Evolutionary conservation across 2,329 filamentous ascomycete species (phyloP).

Genomic region (Blastomyces silverae): DNA sequence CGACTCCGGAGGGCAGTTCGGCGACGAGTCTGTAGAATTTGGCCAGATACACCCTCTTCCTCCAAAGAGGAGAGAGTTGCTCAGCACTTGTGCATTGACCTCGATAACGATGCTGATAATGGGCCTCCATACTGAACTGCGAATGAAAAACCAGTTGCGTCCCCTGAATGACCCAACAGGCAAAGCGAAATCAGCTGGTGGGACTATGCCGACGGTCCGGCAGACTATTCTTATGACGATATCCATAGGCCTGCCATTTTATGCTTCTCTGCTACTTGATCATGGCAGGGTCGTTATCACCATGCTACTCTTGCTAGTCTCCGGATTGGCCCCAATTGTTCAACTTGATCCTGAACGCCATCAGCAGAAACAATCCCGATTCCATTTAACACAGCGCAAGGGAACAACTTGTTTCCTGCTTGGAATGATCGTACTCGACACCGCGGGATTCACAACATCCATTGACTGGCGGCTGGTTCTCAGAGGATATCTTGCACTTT

Average conservation of each 20-base stretch:
- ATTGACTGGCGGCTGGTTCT: not conserved
- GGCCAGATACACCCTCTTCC: not conserved
- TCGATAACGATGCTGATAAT: conserved; percentile 31
- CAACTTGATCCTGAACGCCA: not conserved
- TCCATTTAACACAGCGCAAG: conserved; percentile 14
- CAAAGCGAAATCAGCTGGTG: conserved; percentile 20
- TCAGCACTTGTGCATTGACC: conserved; percentile 25
- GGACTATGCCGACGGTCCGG: conserved; percentile 20
- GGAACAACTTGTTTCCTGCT: conserved; percentile 13
- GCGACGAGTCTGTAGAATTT: conserved; percentile 7
- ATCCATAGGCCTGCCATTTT: conserved; percentile 49
- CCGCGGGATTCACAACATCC: conserved; percentile 7
- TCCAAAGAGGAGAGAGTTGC: conserved; percentile 2
- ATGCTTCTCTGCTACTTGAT: conserved; percentile 50
- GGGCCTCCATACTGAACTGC: conserved; percentile 20
- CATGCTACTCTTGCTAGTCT: conserved; percentile 35
- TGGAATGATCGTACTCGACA: conserved; percentile 16
- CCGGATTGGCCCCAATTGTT: conserved; percentile 16
- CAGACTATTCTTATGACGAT: conserved; percentile 32
- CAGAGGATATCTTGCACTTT: conserved; percentile 17
- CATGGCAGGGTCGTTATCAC: conserved; percentile 49
- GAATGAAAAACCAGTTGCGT: not conserved
- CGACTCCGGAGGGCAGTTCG: not conserved
- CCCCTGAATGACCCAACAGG: not conserved
- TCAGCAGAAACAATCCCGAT: not conserved